Percentiles rank a stretch among this genome's conserved stretches.
Evolutionary conservation across 169 alveolate genomes (phyloP).

Genomic region (Plasmodium billcollinsi): DNA sequence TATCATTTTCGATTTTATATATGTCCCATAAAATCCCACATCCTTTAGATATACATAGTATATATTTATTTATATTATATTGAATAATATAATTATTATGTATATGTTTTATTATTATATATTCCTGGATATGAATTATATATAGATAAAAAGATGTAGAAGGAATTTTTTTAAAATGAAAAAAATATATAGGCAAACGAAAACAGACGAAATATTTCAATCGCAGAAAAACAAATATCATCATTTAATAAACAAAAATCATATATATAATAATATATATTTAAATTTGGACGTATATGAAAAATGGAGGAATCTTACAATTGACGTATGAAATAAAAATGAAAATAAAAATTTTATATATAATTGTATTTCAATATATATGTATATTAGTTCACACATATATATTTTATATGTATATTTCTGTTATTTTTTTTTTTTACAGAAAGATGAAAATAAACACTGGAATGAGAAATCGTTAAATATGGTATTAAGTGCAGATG

Average conservation of each 20-base stretch:
- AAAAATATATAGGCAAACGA: conserved; percentile 68
- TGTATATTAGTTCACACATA: not conserved
- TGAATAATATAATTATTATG: too few species aligned
- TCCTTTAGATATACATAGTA: too few species aligned
- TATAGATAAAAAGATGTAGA: conserved; percentile 55
- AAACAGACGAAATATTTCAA: conserved; percentile 73
- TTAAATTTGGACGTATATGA: conserved; percentile 48
- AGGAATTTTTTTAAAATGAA: conserved; percentile 58
- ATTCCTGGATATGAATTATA: not conserved
- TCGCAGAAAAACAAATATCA: conserved; percentile 59
- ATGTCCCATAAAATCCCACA: too few species aligned
- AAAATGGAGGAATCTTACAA: conserved; percentile 68
- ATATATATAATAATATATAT: conserved; percentile 41
- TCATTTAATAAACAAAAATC: conserved; percentile 66
- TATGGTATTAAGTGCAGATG: conserved; percentile 41
- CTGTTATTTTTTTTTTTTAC: not conserved
- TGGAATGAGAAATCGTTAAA: conserved; percentile 54
- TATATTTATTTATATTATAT: too few species aligned
- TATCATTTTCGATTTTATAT: too few species aligned
- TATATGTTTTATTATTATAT: too few species aligned
- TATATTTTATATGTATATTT: not conserved
- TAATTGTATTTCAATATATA: not conserved
- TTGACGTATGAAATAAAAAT: conserved; percentile 16
- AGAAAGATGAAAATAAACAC: conserved; percentile 62
- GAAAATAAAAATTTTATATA: not conserved